Base-by-base conservation (phyloP, 495 filamentous ascomycete species). In the Jackrogersella minutella region DNA sequence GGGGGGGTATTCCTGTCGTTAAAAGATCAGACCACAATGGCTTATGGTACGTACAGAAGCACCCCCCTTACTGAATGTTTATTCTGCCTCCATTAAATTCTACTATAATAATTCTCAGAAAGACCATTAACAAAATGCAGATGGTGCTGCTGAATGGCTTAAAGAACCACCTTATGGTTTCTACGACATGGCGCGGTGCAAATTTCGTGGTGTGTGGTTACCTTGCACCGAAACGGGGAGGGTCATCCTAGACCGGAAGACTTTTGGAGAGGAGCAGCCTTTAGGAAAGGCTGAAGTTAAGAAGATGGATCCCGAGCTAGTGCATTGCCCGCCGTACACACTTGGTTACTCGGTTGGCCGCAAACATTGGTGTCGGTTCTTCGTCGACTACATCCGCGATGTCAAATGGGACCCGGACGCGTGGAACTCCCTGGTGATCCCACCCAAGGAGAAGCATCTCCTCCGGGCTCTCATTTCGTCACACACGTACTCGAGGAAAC, bases 331-430 rank as follows among this genome's bases (percentile, higher is more conserved):
- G 5, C 76, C 80, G 7, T 81, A 92, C 10, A 90, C 92, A 0
- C 79, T 93, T 6, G 93, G 93, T 11, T 96, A 93, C 73, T 86
- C 91, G 2, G 93, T 94, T 61, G 83, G 79, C 21, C 90, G 91
- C 67, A 96, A 96, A 77, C 77, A 90, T 0, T 97, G 91, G 92
- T 84, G 93, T 2, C 90, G 91, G 69, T 92, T 95, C 69, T 87
- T 86, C 28, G 84, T 97, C 51, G 89, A 90, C 2, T 85, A 87
- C 17, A 84, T 97, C 71, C 31, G 37, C 21, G 77, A 80, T 21
- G 82, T 87, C 17, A 82, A 82, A 21, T 97, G 90, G 91, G 90
- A 93, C 66, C 84, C 87, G 30, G 81, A 84, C 19, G 91, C 92
- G 3, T 96, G 93, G 74, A 86, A 89, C 50, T 87, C 86, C 2